phyloP scores from a whole-genome alignment of 805 yeast genomes.

The Danielia reshetovae region DNA sequence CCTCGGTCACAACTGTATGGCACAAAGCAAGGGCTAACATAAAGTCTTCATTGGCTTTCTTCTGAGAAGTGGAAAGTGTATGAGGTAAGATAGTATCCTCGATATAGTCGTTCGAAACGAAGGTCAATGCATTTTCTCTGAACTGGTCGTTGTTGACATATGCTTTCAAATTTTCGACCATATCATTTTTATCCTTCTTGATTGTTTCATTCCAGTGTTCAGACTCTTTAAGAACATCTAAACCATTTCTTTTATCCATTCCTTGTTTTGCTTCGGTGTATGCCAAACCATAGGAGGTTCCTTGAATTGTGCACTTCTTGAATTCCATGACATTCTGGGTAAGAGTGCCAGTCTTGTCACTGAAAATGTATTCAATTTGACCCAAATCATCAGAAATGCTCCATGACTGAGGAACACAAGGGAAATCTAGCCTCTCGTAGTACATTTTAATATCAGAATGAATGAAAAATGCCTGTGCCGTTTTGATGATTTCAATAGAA shows the following conservation, averaged over 20 bases:
- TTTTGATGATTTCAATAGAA: conserved; percentile 76
- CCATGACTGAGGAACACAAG: conserved; percentile 85
- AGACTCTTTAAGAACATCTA: conserved; percentile 64
- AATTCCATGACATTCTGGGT: conserved; percentile 86
- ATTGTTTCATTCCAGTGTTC: conserved; percentile 54
- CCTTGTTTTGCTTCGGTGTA: conserved; percentile 84
- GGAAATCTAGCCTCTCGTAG: conserved; percentile 64
- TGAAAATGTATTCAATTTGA: conserved; percentile 78
- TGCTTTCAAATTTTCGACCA: conserved; percentile 42
- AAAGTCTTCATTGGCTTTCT: conserved; percentile 49
- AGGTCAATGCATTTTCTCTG: conserved; percentile 45
- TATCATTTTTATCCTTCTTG: conserved; percentile 42
- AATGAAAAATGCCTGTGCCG: conserved; percentile 78
- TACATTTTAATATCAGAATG: conserved; percentile 73
- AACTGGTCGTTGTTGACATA: conserved; percentile 44
- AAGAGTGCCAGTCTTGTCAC: conserved; percentile 82
- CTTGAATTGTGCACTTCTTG: conserved; percentile 74
- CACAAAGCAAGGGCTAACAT: conserved; percentile 67
- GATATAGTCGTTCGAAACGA: conserved; percentile 57
- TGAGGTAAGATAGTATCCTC: conserved; percentile 45
- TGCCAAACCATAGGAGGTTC: conserved; percentile 69
- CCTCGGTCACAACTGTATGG: conserved; percentile 70
- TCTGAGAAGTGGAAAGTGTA: conserved; percentile 28
- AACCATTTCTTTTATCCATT: conserved; percentile 70
- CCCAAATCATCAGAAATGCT: conserved; percentile 82